Conservation (phyloP, 2,329 filamentous ascomycete species). For the Aspergillus sp. region DNA sequence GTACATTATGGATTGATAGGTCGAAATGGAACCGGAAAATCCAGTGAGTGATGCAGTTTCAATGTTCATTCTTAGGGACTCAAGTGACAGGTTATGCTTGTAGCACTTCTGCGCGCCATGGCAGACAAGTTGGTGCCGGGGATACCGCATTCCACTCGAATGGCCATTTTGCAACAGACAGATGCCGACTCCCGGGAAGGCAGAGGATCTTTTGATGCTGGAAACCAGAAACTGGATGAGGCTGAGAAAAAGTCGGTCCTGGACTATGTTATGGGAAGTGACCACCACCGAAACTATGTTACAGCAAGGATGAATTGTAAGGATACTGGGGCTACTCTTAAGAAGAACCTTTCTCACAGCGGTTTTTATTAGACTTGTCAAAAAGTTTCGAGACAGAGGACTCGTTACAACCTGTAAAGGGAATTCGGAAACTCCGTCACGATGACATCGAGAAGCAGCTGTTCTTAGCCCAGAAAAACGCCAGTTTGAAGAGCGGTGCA, state of each 20-base stretch:
- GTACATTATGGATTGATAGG: constrained; percentile 76
- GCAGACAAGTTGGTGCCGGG: constrained; percentile 77
- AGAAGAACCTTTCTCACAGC: background rate
- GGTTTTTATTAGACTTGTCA: constrained; percentile 49
- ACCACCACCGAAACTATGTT: constrained; percentile 51
- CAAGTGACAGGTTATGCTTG: constrained; percentile 3
- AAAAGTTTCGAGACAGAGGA: constrained; percentile 60
- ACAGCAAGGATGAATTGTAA: constrained; percentile 62
- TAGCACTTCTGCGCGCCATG: constrained; percentile 71
- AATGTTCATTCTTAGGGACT: background rate
- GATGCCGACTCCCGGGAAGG: constrained; percentile 35
- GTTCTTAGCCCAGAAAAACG: constrained; percentile 71
- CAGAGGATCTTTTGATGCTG: constrained; percentile 19
- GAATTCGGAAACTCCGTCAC: constrained; percentile 62
- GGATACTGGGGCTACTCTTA: constrained; percentile 12
- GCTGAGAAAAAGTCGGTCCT: constrained; percentile 53
- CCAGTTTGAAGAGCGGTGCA: constrained; percentile 70
- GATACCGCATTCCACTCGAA: constrained; percentile 63
- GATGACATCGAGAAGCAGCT: constrained; percentile 62
- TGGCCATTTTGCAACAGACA: constrained; percentile 71
- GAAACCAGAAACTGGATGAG: constrained; percentile 7
- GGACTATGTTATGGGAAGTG: constrained; percentile 63
- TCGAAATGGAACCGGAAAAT: constrained; percentile 80
- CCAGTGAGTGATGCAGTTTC: constrained; percentile 51
- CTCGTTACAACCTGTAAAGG: constrained; percentile 57